Base-by-base conservation (phyloP, 257 asterid genomes). In the Fraxinus quadrangulata region DNA sequence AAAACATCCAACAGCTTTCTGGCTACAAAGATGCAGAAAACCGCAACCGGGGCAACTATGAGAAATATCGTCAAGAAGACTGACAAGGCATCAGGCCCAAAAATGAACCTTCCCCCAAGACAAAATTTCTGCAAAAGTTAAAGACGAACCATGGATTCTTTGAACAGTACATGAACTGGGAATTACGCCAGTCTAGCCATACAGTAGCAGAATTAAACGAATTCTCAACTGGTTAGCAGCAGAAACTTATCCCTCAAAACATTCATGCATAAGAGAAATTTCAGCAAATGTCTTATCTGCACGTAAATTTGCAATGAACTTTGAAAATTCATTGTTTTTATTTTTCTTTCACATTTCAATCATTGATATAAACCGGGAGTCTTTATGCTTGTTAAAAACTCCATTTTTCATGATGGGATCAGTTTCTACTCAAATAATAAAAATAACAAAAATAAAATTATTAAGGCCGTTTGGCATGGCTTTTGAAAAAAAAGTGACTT, bases 31-130 rank as follows among this genome's bases (percentile, higher is more conserved):
- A 87, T 72, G 68, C 96, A 90, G 82, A 94, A 94, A 59, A 90
- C 84, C 6, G 84, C 86, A 68, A 86, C 94, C 7, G 97, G 97
- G 75, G 86, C 94, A 76, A 88, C 85, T 75, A 90, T 90, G 51
- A 94, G 94, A 79, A 81, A 81, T 73, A 92, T 74, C 1, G 96
- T 85, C 73, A 89, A 80, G 49, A 85, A 81, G 45, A 92, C 73
- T 2, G 97, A 90, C 76, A 88, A 80, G 40, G 67, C 89, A 82
- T 94, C 98, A 11, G 98, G 98, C 36, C 97, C 98, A 75, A 94
- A 94, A 7, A 94, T 79, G 56, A 94, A 86, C 79, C 96, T 88
- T 79, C 97, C 98, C 45, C 87, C 82, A 77, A 92, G 86, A 75
- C 81, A 84, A 84, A 94, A 94, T 26, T 24, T 63, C 69, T 24